phyloP scores from a whole-genome alignment of 2,329 filamentous ascomycete species.

The Bipolaris cookei region DNA sequence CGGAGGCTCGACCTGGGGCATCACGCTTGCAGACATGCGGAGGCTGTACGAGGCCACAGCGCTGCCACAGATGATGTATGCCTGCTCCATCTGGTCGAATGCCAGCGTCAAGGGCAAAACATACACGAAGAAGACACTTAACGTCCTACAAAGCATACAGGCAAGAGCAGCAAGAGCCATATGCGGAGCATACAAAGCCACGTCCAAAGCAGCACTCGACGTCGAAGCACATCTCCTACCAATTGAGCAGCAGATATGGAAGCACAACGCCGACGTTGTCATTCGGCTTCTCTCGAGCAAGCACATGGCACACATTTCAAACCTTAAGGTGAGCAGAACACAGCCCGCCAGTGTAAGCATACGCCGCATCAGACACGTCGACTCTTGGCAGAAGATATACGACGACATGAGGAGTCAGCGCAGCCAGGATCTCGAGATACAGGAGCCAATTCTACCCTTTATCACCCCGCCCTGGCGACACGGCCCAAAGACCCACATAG shows the following conservation, averaged over 20 bases:
- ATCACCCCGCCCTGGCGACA: conserved; percentile 18
- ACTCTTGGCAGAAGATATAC: conserved; percentile 22
- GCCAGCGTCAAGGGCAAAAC: conserved; percentile 19
- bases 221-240: conserved; percentile 11
- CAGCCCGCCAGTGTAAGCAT: neutral
- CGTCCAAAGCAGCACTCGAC: conserved; percentile 26
- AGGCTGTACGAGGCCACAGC: conserved; percentile 37
- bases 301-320: neutral
- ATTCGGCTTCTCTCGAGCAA: neutral
- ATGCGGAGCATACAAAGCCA: conserved; percentile 31
- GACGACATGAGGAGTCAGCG: conserved; percentile 13
- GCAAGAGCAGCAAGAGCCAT: conserved; percentile 30
- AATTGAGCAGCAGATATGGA: conserved; percentile 26
- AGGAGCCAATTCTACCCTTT: conserved; percentile 24
- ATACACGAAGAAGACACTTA: conserved; percentile 24
- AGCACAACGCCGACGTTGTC: conserved; percentile 18
- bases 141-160: conserved; percentile 26
- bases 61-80: conserved; percentile 41
- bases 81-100: conserved; percentile 34
- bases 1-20: conserved; percentile 24
- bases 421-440: conserved; percentile 6
- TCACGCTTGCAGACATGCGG: conserved; percentile 22
- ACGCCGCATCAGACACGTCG: conserved; percentile 5
- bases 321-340: neutral
- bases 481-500: conserved; percentile 21